A percentile compares a stretch with the other conserved stretches of the same genome.
phyloP scores from a whole-genome alignment of 139 green algal species.

The Chlamydomonas sphaeroides region DNA sequence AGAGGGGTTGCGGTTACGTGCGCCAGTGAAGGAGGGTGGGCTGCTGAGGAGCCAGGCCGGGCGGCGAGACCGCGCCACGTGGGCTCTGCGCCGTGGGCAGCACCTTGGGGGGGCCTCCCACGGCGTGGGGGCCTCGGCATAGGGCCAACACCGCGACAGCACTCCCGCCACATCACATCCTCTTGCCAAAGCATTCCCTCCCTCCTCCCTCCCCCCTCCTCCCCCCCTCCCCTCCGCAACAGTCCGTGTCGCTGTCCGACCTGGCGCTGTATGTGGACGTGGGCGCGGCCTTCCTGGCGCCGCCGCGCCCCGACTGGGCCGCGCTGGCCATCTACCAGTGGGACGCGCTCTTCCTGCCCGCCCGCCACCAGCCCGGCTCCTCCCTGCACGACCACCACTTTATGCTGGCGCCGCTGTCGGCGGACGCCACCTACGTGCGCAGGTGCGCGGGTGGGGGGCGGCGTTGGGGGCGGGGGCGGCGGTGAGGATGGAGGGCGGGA shows the following conservation, averaged over 20 bases:
- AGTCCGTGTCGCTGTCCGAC: constrained; percentile 72
- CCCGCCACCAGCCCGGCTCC: constrained; percentile 19
- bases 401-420: constrained; percentile 76
- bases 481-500: neutral
- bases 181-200: no score
- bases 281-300: constrained; percentile 56
- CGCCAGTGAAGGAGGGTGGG: no score
- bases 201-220: no score
- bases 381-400: constrained; percentile 57
- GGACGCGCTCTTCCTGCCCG: constrained; percentile 79
- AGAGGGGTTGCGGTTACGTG: no score
- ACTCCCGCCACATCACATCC: no score
- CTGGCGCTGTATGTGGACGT: constrained; percentile 89
- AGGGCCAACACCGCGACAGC: no score
- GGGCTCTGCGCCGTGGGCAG: no score
- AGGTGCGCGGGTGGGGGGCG: constrained; percentile 38
- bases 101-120: no score
- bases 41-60: no score
- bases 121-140: no score
- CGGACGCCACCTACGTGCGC: constrained; percentile 65
- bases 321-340: constrained; percentile 66
- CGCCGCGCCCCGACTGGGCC: constrained; percentile 55
- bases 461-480: no score
- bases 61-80: no score
- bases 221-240: neutral